Evolutionary conservation across 179 eudicot species (phyloP).

Genomic region (Pouteria campechiana): DNA sequence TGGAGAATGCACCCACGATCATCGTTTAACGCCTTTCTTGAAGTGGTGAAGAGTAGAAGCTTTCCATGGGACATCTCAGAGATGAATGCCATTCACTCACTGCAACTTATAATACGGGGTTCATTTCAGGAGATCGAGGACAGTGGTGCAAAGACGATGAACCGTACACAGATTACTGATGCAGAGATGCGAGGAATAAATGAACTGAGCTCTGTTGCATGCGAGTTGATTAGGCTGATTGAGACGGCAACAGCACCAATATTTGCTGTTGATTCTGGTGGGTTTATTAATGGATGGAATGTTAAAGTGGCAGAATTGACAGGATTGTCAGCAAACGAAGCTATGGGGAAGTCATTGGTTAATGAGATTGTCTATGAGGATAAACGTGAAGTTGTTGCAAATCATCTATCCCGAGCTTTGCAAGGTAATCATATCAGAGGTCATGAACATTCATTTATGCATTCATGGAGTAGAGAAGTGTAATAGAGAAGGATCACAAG

Average conservation of each 20-base stretch:
- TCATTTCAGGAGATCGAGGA: constrained; percentile 11
- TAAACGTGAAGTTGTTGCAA: constrained; percentile 16
- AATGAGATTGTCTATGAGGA: constrained; percentile 21
- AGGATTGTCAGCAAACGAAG: constrained; percentile 25
- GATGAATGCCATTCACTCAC: constrained; percentile 34
- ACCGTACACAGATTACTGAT: constrained; percentile 3
- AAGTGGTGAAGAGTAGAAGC: constrained; percentile 26
- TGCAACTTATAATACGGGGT: constrained; percentile 32
- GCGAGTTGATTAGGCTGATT: constrained; percentile 34
- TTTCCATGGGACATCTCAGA: constrained; percentile 34
- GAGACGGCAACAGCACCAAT: constrained; percentile 38
- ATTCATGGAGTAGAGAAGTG: no score
- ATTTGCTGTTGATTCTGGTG: constrained; percentile 29
- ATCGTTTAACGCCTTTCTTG: constrained; percentile 35
- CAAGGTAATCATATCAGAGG: constrained; percentile 27
- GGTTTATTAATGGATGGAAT: constrained; percentile 41
- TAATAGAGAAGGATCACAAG: no score
- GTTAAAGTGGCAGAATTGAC: constrained; percentile 33
- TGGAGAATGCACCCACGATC: constrained; percentile 30
- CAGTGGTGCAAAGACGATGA: constrained; percentile 1
- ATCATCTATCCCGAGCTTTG: constrained; percentile 18
- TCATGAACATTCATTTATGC: no score
- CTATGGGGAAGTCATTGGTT: constrained; percentile 24
- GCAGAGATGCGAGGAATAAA: constrained; percentile 6
- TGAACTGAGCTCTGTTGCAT: constrained; percentile 21